These are phyloP conservation scores for Crepidotus variabilis DNA, from an alignment of 768 basidiomycete species.

Conservation along the genomic window DNA sequence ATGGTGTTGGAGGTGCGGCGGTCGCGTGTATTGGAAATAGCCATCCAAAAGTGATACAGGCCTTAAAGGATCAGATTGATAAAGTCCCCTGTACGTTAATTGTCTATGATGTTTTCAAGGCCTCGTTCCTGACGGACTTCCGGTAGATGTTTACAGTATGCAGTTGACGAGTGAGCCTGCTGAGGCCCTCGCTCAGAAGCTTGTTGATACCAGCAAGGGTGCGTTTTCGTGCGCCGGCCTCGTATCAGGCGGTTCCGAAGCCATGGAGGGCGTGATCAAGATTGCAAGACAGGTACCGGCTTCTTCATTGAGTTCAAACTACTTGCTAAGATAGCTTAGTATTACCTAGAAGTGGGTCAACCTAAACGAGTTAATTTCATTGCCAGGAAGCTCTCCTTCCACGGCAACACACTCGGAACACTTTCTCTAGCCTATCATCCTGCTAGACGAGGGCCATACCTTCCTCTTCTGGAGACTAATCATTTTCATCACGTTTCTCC, in stretches of 20 bases:
- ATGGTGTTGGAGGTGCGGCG: slow-evolving; percentile 84
- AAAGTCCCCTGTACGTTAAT: slow-evolving; percentile 63
- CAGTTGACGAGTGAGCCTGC: slow-evolving; percentile 80
- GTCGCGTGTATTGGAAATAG: slow-evolving; percentile 76
- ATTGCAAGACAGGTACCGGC: slow-evolving; percentile 64
- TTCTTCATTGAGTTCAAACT: not conserved
- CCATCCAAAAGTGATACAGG: slow-evolving; percentile 67
- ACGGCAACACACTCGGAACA: slow-evolving; percentile 78
- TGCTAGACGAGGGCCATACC: slow-evolving; percentile 64
- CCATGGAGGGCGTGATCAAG: slow-evolving; percentile 86
- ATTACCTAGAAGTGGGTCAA: slow-evolving; percentile 68
- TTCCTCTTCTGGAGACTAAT: slow-evolving; percentile 54
- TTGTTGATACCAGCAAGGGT: slow-evolving; percentile 65
- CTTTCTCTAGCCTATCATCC: slow-evolving; percentile 69
- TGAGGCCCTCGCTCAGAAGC: slow-evolving; percentile 66
- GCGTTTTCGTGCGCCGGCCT: slow-evolving; percentile 73
- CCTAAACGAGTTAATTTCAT: slow-evolving; percentile 74
- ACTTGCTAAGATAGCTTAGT: slow-evolving; percentile 34
- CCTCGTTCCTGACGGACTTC: not conserved
- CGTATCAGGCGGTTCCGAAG: slow-evolving; percentile 84
- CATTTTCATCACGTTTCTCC: slow-evolving; percentile 86
- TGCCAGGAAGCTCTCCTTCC: slow-evolving; percentile 73
- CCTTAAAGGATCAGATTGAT: slow-evolving; percentile 78
- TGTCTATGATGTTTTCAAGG: not conserved
- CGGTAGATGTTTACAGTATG: slow-evolving; percentile 83